phyloP scores from a whole-genome alignment of 2,329 filamentous ascomycete species.

The Trichoderma sp. region DNA sequence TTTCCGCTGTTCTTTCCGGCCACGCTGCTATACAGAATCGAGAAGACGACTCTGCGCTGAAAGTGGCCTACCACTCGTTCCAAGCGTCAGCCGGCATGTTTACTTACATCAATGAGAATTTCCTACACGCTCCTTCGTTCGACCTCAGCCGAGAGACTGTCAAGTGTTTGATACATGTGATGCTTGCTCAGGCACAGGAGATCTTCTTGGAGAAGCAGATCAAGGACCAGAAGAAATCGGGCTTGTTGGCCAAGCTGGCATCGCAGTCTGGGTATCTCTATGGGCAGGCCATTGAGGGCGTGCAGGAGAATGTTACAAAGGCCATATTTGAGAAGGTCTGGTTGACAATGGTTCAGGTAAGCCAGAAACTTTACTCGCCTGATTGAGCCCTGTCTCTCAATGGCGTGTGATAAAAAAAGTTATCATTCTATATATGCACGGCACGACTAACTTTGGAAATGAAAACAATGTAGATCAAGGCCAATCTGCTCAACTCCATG shows the following conservation, averaged over 20 bases:
- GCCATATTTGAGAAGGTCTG: conserved; percentile 94
- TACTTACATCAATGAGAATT: conserved; percentile 99
- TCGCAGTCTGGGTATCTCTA: conserved; percentile 90
- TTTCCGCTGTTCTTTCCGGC: conserved; percentile 93
- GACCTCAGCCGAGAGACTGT: conserved; percentile 94
- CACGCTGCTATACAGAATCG: conserved; percentile 92
- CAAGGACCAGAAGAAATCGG: conserved; percentile 87
- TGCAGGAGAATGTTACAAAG: conserved; percentile 88
- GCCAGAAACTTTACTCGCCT: not conserved
- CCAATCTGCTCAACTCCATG: conserved; percentile 77
- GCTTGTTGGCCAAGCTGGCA: conserved; percentile 86
- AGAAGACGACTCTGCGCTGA: conserved; percentile 87
- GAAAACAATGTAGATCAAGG: conserved; percentile 61
- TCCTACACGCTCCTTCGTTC: conserved; percentile 93
- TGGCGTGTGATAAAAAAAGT: not conserved
- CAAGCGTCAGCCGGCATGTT: conserved; percentile 99
- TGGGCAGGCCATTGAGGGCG: conserved; percentile 81
- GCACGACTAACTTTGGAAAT: not conserved
- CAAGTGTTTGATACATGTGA: conserved; percentile 89
- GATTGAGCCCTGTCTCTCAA: not conserved
- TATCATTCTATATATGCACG: not conserved
- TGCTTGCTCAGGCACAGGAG: conserved; percentile 94
- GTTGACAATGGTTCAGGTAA: conserved; percentile 77
- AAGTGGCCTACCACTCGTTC: conserved; percentile 97
- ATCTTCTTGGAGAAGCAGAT: conserved; percentile 97